phyloP scores from a whole-genome alignment of 345 rosid species.

The Gossypium mustelinum region DNA sequence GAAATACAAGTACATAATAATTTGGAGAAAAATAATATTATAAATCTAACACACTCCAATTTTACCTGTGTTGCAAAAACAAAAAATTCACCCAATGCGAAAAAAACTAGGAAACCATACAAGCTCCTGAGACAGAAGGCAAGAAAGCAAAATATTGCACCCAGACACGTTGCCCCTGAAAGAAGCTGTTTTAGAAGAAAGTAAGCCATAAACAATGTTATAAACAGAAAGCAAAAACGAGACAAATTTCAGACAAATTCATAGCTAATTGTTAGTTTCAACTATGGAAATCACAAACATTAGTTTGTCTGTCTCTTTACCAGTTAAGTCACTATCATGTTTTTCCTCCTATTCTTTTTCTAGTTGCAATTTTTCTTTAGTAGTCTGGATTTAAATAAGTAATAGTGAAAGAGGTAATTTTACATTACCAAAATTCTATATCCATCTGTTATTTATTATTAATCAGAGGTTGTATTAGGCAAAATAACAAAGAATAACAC shows the following conservation, averaged over 20 bases:
- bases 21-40: slow-evolving; percentile 7
- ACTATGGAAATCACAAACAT: not conserved
- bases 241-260: not conserved
- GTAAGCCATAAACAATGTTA: not conserved
- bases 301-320: not conserved
- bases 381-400: not conserved
- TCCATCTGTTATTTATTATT: not conserved
- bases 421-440: not conserved
- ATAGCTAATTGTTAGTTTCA: not conserved
- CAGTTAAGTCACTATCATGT: no score
- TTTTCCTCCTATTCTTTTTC: not conserved
- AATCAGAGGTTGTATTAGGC: not conserved
- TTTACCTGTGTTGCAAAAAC: slow-evolving; percentile 94
- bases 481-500: not conserved
- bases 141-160: slow-evolving; percentile 68
- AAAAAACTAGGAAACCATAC: slow-evolving; percentile 69
- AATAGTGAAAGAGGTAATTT: not conserved
- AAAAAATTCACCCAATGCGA: slow-evolving; percentile 76
- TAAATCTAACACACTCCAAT: not conserved
- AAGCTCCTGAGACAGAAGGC: slow-evolving; percentile 75
- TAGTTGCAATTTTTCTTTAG: not conserved
- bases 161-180: slow-evolving; percentile 61
- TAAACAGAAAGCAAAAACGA: not conserved
- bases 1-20: not conserved
- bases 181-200: slow-evolving; percentile 57